Percentiles rank a stretch among this genome's conserved stretches.
Conservation (phyloP, 164 flowering plant genomes). For the Nymphaea thermarum region DNA sequence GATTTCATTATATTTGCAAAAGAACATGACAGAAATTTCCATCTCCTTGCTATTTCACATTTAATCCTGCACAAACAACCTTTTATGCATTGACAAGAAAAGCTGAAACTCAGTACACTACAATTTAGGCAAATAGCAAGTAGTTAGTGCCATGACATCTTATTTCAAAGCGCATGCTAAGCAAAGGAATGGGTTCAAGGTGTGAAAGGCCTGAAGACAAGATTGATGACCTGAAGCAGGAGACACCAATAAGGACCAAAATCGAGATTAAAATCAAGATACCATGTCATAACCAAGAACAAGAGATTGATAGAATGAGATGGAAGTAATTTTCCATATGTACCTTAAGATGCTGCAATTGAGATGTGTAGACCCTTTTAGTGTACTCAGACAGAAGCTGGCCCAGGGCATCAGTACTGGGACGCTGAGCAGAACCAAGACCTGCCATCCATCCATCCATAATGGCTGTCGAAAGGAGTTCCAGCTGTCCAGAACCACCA, state of each 20-base stretch:
- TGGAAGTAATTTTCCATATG: background rate
- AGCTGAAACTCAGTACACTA: no score
- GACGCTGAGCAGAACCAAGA: constrained; percentile 87
- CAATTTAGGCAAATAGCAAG: no score
- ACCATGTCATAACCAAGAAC: background rate
- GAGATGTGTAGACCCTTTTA: constrained; percentile 86
- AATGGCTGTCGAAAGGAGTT: constrained; percentile 94
- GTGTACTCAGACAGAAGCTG: constrained; percentile 86
- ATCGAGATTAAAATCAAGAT: background rate
- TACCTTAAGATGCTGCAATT: constrained; percentile 94
- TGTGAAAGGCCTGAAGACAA: background rate
- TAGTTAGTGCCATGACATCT: no score
- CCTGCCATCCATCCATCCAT: constrained; percentile 99
- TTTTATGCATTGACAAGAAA: no score
- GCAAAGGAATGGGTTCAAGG: no score
- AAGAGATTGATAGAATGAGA: background rate
- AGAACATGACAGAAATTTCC: no score
- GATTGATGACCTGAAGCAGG: background rate
- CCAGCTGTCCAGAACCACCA: constrained; percentile 78
- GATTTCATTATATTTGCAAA: no score
- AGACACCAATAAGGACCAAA: no score
- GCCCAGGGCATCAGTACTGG: constrained; percentile 92
- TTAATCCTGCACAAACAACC: no score
- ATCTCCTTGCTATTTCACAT: no score
- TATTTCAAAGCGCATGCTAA: no score